Evolutionary conservation across 768 basidiomycete genomes (phyloP).

Genomic region (Amyloporia xantha): DNA sequence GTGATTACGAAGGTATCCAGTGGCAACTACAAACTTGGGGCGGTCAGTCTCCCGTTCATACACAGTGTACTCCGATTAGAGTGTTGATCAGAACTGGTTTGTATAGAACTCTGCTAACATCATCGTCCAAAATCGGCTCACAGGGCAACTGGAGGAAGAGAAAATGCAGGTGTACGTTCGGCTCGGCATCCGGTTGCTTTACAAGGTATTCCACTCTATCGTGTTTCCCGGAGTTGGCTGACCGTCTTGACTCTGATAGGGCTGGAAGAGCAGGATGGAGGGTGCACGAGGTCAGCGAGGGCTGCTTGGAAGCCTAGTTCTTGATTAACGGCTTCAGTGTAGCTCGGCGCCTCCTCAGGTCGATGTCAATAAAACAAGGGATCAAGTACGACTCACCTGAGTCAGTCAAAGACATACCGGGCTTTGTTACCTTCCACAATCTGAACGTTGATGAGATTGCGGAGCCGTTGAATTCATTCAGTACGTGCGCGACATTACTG

Average conservation of each 20-base stretch:
- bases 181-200: slow-evolving; percentile 86
- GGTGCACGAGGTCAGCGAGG: slow-evolving; percentile 61
- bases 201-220: no score
- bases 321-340: background rate
- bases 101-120: slow-evolving; percentile 92
- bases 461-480: slow-evolving; percentile 79
- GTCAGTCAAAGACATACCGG: slow-evolving; percentile 76
- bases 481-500: slow-evolving; percentile 35
- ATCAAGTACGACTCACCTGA: slow-evolving; percentile 85
- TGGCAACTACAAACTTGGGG: slow-evolving; percentile 86
- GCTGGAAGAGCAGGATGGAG: slow-evolving; percentile 84
- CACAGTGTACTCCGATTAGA: background rate
- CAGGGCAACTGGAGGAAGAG: slow-evolving; percentile 92
- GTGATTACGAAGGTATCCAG: slow-evolving; percentile 79
- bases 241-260: slow-evolving; percentile 40
- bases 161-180: slow-evolving; percentile 97
- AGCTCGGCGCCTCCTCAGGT: slow-evolving; percentile 82
- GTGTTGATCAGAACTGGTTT: slow-evolving; percentile 1
- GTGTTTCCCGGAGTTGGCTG: no score
- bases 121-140: slow-evolving; percentile 90
- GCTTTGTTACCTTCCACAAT: slow-evolving; percentile 87
- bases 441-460: slow-evolving; percentile 77
- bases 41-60: slow-evolving; percentile 60
- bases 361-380: slow-evolving; percentile 90
- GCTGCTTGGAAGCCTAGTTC: background rate